Evolutionary conservation across 192 early-diverging fungal genomes (phyloP), one percentile per base, ranked within the genome.

Genomic region (Backusella morwellensis): DNA sequence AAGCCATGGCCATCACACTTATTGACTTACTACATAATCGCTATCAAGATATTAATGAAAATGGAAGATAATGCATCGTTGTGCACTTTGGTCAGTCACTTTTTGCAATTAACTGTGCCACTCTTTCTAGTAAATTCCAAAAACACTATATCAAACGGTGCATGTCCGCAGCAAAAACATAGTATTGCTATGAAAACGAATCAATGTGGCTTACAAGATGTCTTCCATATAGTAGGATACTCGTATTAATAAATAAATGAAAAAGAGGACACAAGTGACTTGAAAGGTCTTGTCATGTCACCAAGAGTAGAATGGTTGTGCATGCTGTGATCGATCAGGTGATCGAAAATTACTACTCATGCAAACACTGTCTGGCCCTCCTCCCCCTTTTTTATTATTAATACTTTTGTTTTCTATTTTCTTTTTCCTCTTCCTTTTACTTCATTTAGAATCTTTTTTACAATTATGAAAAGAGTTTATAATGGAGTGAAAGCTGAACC

Each of bases 401-500:
- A 23, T 56, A 17, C 7, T 3, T 68, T 68, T 19, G 17, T 68
- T 68, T 50, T 19, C 19, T 70, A 38, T 70, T 38, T 70, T 21
- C 11, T 42, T 35, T 71, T 71, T 42, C 32, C 26, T 50, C 9
- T 47, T 26, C 42, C 42, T 41, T 29, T 50, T 38, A 21, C 68
- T 69, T 69, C 38, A 38, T 69, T 69, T 69, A 35, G n/a, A 69
- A 32, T 69, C n/a, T 69, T 32, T 32, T 32, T 69, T 2, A 9
- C 52, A 56, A 32, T 56, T 56, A 56, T 56, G 54, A 59, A 59
- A 34, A 74, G 23, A 59, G 23, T 54, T 54, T 54, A 54, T 54
- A 54, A 54, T 54, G 85, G 85, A 29, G 82, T 84, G 14, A 76
- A 81, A 35, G 84, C 84, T 44, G 83, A 86, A 66, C 85, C 85